These are phyloP conservation scores for Phytophthora multivora DNA, from an alignment of 352 stramenopile species.

Conservation along the genomic window DNA sequence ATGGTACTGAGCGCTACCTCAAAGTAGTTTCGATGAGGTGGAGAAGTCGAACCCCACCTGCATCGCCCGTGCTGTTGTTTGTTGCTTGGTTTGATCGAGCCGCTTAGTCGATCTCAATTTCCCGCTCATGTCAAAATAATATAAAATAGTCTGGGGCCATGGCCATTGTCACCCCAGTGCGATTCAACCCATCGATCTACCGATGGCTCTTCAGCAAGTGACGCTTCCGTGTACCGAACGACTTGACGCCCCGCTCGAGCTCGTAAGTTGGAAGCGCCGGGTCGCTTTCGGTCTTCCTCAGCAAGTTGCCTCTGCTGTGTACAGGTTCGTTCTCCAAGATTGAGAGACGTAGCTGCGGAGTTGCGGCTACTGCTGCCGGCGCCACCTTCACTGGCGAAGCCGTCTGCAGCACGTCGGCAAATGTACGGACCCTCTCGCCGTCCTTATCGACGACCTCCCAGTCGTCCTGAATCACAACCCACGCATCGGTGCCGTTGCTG, in stretches of 20 bases:
- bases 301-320: slow-evolving; percentile 6
- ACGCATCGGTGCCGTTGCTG: slow-evolving; percentile 37
- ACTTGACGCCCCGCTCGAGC: slow-evolving; percentile 52
- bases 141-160: slow-evolving; percentile 29
- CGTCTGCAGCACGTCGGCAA: slow-evolving; percentile 57
- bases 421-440: slow-evolving; percentile 52
- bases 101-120: not conserved
- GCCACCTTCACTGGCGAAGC: not conserved
- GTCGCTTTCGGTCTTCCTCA: slow-evolving; percentile 26
- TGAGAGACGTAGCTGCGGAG: slow-evolving; percentile 12
- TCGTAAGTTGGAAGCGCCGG: slow-evolving; percentile 24
- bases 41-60: slow-evolving; percentile 7
- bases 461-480: slow-evolving; percentile 71
- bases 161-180: slow-evolving; percentile 12
- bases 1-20: slow-evolving; percentile 16
- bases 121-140: slow-evolving; percentile 25
- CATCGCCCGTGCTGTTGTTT: slow-evolving; percentile 6
- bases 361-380: not conserved
- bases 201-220: slow-evolving; percentile 42
- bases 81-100: slow-evolving; percentile 10
- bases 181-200: slow-evolving; percentile 23
- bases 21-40: slow-evolving; percentile 8
- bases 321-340: slow-evolving; percentile 26
- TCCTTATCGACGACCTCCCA: slow-evolving; percentile 75
- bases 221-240: slow-evolving; percentile 63